phyloP scores from a whole-genome alignment of 208 protist species.

The Wallacemonas collosoma region DNA sequence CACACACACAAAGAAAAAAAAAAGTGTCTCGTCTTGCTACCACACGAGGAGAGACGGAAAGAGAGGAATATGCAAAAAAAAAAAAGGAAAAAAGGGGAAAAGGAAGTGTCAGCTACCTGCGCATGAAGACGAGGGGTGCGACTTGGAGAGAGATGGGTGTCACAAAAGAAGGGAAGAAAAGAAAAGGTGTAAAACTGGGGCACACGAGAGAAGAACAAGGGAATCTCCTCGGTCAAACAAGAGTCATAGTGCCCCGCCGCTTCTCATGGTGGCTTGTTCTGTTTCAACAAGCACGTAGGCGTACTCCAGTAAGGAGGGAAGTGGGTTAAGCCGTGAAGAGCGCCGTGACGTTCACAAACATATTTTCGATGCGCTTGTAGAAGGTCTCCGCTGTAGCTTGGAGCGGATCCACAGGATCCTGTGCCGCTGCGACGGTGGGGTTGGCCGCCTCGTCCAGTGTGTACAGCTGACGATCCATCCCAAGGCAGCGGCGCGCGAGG shows the following conservation, averaged over 20 bases:
- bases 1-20: too few relatives aligned
- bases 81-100: conserved; percentile 1
- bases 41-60: too few relatives aligned
- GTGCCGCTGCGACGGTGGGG: conserved; percentile 40
- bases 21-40: too few relatives aligned
- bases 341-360: conserved; percentile 72
- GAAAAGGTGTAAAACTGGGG: neutral
- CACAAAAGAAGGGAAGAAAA: neutral
- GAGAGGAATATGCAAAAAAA: neutral
- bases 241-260: too few relatives aligned
- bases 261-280: too few relatives aligned
- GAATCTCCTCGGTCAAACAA: neutral
- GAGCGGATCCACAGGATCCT: conserved; percentile 75
- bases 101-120: too few relatives aligned
- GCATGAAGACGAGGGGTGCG: too few relatives aligned
- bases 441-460: conserved; percentile 64
- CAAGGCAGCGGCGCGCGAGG: conserved; percentile 72
- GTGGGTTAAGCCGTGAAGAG: conserved; percentile 40
- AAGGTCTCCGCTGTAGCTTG: conserved; percentile 65
- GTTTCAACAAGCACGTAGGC: too few relatives aligned
- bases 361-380: conserved; percentile 86
- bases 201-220: neutral
- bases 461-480: conserved; percentile 58
- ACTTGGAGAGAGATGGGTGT: neutral
- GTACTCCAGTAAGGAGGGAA: neutral